Percentiles rank a stretch among this genome's conserved stretches.
These are phyloP conservation scores for Cordyceps farinosa DNA, from an alignment of 2,329 filamentous ascomycete genomes.

Conservation along the genomic window DNA sequence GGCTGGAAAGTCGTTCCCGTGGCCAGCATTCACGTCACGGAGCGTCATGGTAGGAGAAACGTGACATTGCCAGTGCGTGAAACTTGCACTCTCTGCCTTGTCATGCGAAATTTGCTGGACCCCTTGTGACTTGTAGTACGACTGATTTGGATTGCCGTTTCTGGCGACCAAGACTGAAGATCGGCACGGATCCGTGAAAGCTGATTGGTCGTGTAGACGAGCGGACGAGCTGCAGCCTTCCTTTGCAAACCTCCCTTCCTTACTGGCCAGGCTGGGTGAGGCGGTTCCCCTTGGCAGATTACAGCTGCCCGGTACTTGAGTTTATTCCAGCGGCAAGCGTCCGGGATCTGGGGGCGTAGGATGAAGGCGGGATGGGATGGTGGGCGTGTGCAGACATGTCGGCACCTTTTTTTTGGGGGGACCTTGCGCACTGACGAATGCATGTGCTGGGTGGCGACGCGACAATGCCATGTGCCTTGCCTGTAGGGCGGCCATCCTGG, in stretches of 20 bases:
- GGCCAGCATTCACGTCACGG: too few species aligned
- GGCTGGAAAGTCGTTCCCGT: not conserved
- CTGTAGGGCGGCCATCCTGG: too few species aligned
- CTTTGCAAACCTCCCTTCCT: not conserved
- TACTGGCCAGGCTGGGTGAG: not conserved
- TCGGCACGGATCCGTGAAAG: not conserved
- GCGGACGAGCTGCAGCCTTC: not conserved
- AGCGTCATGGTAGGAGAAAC: too few species aligned
- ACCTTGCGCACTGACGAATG: too few species aligned
- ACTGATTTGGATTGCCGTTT: not conserved
- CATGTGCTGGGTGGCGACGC: too few species aligned
- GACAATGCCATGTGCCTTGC: too few species aligned
- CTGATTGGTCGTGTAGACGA: constrained; percentile 9
- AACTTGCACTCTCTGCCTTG: too few species aligned
- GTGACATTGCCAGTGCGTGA: too few species aligned
- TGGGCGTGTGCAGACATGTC: not conserved
- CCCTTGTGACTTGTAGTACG: not conserved
- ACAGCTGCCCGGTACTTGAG: not conserved
- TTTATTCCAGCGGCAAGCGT: not conserved
- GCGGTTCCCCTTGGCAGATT: not conserved
- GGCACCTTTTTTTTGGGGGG: not conserved
- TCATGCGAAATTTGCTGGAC: not conserved
- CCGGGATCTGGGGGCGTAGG: not conserved
- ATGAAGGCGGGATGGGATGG: not conserved
- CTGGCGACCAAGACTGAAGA: not conserved